Percentiles rank a stretch among this genome's conserved stretches.
Conservation (phyloP, 106 monocot genomes). For the Dendrobium chrysotoxum region DNA sequence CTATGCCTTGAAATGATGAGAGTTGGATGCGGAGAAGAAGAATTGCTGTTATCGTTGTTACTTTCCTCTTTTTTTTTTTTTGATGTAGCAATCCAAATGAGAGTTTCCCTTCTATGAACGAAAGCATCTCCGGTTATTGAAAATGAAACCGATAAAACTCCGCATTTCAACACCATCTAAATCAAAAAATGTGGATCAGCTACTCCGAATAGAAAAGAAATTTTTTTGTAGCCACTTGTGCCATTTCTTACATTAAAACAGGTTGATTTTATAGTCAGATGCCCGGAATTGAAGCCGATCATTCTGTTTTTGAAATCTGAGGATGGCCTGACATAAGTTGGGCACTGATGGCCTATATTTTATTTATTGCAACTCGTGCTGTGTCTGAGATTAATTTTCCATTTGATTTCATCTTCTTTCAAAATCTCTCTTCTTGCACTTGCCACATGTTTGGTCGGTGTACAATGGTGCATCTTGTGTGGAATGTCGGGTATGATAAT, state of each 20-base stretch:
- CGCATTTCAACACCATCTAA: neutral
- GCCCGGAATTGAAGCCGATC: neutral
- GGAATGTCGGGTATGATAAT: neutral
- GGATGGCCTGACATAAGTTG: neutral
- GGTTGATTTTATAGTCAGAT: neutral
- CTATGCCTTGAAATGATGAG: too few relatives aligned
- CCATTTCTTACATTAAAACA: neutral
- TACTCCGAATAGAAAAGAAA: neutral
- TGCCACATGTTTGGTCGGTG: neutral
- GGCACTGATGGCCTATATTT: neutral
- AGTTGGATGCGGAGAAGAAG: too few relatives aligned
- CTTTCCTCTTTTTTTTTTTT: too few relatives aligned
- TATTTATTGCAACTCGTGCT: neutral
- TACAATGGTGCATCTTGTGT: neutral
- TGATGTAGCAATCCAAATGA: too few relatives aligned
- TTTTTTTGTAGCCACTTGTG: neutral
- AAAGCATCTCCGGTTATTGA: too few relatives aligned
- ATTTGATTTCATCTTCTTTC: neutral
- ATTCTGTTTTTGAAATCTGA: neutral
- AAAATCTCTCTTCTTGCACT: neutral
- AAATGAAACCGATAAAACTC: too few relatives aligned
- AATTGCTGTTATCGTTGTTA: too few relatives aligned
- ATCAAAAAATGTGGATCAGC: neutral
- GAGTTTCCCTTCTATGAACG: too few relatives aligned
- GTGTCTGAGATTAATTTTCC: neutral